These are phyloP conservation scores for Globisporangium perplexum DNA, from an alignment of 352 stramenopile genomes.

Conservation along the genomic window DNA sequence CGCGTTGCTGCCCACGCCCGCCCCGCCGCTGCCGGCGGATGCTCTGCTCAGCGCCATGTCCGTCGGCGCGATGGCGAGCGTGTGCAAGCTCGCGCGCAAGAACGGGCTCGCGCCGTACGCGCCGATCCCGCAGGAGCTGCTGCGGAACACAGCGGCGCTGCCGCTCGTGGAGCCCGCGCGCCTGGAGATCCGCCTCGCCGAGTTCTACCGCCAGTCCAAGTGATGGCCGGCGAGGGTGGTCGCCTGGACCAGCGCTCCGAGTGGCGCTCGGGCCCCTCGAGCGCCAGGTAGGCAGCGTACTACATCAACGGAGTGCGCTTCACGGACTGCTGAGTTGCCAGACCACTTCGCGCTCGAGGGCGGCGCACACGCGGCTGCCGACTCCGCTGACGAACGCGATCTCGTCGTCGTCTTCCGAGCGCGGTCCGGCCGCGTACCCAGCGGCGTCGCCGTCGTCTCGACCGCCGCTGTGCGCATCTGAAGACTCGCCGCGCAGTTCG, in stretches of 20 bases:
- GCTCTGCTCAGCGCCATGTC: constrained; percentile 19
- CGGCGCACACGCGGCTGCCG: not conserved
- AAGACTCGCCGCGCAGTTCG: constrained; percentile 2
- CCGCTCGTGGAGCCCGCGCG: constrained; percentile 37
- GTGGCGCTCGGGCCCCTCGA: not conserved
- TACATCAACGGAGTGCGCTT: not conserved
- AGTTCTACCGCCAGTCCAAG: constrained; percentile 37
- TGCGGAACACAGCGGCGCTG: constrained; percentile 22
- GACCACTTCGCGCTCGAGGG: constrained; percentile 6
- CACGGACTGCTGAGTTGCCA: constrained; percentile 7
- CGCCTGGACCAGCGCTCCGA: not conserved
- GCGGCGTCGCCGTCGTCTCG: not conserved
- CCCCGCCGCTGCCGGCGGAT: not conserved
- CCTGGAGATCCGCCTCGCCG: constrained; percentile 44
- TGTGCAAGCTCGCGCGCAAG: constrained; percentile 31
- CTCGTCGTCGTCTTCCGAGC: constrained; percentile 1
- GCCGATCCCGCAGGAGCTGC: constrained; percentile 31
- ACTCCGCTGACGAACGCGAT: not conserved
- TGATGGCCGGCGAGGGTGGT: not conserved
- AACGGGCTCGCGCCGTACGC: constrained; percentile 33
- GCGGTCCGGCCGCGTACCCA: not conserved
- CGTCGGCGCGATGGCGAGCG: constrained; percentile 47
- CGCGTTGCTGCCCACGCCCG: not conserved
- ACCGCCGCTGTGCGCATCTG: too few relatives aligned
- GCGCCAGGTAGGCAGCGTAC: constrained; percentile 2